phyloP scores from a whole-genome alignment of 345 rosid genomes.

The Turnera subulata region DNA sequence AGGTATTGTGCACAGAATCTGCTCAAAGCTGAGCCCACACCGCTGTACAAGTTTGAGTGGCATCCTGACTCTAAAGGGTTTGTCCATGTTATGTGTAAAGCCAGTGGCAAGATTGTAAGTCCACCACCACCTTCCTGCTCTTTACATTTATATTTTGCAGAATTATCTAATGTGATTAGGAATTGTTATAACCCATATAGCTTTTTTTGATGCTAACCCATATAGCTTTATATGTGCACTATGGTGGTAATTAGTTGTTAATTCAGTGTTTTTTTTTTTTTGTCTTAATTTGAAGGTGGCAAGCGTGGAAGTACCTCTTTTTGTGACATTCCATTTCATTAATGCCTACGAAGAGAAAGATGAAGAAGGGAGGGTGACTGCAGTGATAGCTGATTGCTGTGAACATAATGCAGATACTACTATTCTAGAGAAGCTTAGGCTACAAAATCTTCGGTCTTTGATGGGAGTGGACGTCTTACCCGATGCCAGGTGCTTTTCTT shows the following conservation, averaged over 20 bases:
- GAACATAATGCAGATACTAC: constrained; percentile 79
- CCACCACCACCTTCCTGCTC: not conserved
- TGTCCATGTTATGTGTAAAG: constrained; percentile 79
- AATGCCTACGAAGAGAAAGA: constrained; percentile 88
- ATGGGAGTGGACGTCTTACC: constrained; percentile 66
- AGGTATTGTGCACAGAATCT: constrained; percentile 75
- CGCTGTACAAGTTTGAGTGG: constrained; percentile 91
- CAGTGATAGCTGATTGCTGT: constrained; percentile 80
- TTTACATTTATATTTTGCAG: not conserved
- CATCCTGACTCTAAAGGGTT: constrained; percentile 72
- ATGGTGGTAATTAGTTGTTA: no score
- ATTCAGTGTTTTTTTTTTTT: no score
- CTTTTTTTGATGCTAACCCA: no score
- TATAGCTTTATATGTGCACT: no score
- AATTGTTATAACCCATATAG: no score
- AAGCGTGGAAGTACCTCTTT: constrained; percentile 91
- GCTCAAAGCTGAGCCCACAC: constrained; percentile 86
- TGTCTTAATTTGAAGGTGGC: constrained; percentile 69
- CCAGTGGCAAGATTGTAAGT: constrained; percentile 80
- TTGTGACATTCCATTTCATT: constrained; percentile 83
- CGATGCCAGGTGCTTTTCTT: constrained; percentile 54
- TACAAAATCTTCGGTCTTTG: constrained; percentile 69
- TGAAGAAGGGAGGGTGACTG: constrained; percentile 67
- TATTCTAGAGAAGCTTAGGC: constrained; percentile 68
- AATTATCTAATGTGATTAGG: no score